Conservation (phyloP, 371 early-diverging fungal genomes). For the Umbelopsis sp. region DNA sequence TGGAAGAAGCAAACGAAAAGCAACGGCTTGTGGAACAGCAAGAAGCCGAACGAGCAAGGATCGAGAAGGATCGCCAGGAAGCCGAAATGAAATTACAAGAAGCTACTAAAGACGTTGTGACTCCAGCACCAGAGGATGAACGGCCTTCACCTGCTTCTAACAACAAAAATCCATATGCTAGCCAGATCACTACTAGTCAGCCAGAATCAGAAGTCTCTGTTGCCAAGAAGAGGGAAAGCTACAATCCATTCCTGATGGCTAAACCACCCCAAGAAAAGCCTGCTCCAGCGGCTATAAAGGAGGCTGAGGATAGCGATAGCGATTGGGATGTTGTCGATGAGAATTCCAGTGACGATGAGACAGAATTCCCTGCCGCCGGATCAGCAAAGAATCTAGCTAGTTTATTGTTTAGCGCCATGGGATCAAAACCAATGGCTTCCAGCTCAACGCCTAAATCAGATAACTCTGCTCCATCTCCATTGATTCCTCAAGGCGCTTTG, state of each 20-base stretch:
- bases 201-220: slow-evolving; percentile 12
- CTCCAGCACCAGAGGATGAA: slow-evolving; percentile 37
- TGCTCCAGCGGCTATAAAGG: slow-evolving; percentile 38
- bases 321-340: slow-evolving; percentile 44
- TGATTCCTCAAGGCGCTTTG: slow-evolving; percentile 13
- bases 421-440: slow-evolving; percentile 24
- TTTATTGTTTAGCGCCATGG: slow-evolving; percentile 45
- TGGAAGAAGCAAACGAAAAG: slow-evolving; percentile 7
- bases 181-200: slow-evolving; percentile 9
- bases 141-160: slow-evolving; percentile 22
- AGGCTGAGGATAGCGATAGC: slow-evolving; percentile 41
- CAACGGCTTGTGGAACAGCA: slow-evolving; percentile 25
- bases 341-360: slow-evolving; percentile 46
- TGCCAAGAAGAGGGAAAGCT: slow-evolving; percentile 48
- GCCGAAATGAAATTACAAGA: slow-evolving; percentile 33
- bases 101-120: slow-evolving; percentile 27
- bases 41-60: slow-evolving; percentile 23
- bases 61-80: slow-evolving; percentile 12
- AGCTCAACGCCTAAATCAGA: slow-evolving; percentile 1
- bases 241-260: slow-evolving; percentile 46
- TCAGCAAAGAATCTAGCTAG: slow-evolving; percentile 54
- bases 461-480: background rate
- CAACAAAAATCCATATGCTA: slow-evolving; percentile 54
- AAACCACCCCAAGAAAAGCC: slow-evolving; percentile 11
- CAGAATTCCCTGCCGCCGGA: slow-evolving; percentile 55